Percentiles rank a stretch among this genome's conserved stretches.
phyloP scores from a whole-genome alignment of 2,329 filamentous ascomycete genomes.

The Cladorrhinum sp. region DNA sequence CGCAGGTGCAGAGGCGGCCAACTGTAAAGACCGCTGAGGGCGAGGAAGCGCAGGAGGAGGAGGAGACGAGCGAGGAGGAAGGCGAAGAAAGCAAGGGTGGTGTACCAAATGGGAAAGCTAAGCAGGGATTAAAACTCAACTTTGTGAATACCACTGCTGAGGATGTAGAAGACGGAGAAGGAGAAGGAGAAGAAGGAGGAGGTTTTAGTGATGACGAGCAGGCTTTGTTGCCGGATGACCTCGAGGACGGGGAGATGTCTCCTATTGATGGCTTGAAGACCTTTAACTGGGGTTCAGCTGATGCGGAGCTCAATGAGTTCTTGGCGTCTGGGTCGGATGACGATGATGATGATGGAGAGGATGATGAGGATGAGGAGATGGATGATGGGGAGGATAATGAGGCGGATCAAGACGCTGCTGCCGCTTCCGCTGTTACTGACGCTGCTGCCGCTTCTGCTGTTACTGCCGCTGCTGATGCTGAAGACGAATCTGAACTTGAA shows the following conservation, averaged over 20 bases:
- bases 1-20: neutral
- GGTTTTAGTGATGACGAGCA: constrained; percentile 39
- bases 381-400: constrained; percentile 14
- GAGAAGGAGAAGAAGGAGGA: constrained; percentile 34
- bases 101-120: constrained; percentile 33
- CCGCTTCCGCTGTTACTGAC: neutral
- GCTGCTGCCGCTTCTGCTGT: constrained; percentile 1
- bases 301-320: constrained; percentile 75
- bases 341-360: constrained; percentile 40
- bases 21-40: neutral
- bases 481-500: too few species aligned
- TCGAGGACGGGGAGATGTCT: constrained; percentile 44
- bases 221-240: constrained; percentile 48
- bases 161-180: constrained; percentile 38
- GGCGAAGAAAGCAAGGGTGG: constrained; percentile 24
- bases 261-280: constrained; percentile 56
- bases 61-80: constrained; percentile 14
- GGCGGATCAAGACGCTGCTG: neutral
- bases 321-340: constrained; percentile 55
- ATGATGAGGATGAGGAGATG: constrained; percentile 19
- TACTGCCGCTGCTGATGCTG: too few species aligned
- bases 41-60: constrained; percentile 23
- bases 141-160: constrained; percentile 41
- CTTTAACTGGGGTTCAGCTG: constrained; percentile 61
- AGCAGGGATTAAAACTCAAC: constrained; percentile 42